Evolutionary conservation across 345 rosid genomes (phyloP), one percentile per base, ranked within the genome.

Genomic region (Erysimum cheiranthoides): DNA sequence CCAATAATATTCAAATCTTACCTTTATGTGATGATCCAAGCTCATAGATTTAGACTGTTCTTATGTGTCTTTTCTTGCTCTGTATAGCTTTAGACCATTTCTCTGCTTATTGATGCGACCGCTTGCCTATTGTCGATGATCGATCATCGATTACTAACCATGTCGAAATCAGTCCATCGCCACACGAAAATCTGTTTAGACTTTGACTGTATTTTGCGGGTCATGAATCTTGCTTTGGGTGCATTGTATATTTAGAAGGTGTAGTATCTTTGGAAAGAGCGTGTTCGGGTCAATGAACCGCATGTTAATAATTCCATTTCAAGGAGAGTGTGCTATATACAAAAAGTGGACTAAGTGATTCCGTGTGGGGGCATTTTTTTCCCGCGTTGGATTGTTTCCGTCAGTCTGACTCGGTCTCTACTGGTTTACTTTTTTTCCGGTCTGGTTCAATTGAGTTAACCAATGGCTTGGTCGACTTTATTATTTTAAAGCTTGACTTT

Each of bases 311-410:
- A 52, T 25, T 45, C 5, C 34, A 25, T 7, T 66, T 74, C 58
- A 57, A 65, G 59, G 40, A 57, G 72, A 25, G 72, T 65, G 39
- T 40, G 77, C 66, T 35, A 13, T 73, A 54, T 59, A 66, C 35
- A 65, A 38, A 16, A 36, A 36, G 57, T 66, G 31, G 59, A 74
- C 71, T 18, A 66, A 36, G 8, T 70, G 5, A 40, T 65, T 57
- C 67, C 51, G 14, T 45, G 78, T 74, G 58, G 51, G 38, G 59
- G 32, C 17, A 13, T 49, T 30, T 14, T 49, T 75, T 74, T 59
- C 78, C 73, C 78, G 73, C 73, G 67, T 75, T 75, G 40, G 36
- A 11, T 74, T 66, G 47, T 53, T 64, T 18, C 46, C 17, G 16
- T 40, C 40, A 31, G 14, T 27, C 36, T 73, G 72, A 56, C 50